Evolutionary conservation across 139 green algal genomes (phyloP).

Genomic region (Chlorella sp.): DNA sequence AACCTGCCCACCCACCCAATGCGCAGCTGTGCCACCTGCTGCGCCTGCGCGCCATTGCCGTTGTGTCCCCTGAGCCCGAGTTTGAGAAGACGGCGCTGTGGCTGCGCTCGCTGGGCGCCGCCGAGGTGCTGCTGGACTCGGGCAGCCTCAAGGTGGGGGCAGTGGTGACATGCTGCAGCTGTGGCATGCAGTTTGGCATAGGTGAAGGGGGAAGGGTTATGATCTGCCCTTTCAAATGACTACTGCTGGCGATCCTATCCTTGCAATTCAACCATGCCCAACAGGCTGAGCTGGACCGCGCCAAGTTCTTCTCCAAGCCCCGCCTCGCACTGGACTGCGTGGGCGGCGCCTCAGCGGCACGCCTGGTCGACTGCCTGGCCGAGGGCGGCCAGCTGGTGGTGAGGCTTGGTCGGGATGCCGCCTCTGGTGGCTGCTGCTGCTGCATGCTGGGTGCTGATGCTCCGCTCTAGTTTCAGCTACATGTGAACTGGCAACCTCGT

Average conservation of each 20-base stretch:
- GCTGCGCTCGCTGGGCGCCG: constrained; percentile 77
- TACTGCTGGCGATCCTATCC: too few species aligned
- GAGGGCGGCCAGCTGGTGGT: constrained; percentile 76
- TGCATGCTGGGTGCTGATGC: too few species aligned
- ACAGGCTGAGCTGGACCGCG: constrained; percentile 72
- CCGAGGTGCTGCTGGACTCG: constrained; percentile 74
- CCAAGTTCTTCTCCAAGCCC: constrained; percentile 85
- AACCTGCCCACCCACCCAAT: not conserved
- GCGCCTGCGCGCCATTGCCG: constrained; percentile 68
- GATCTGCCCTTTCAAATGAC: too few species aligned
- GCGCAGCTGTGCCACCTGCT: constrained; percentile 85
- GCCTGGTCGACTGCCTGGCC: constrained; percentile 72
- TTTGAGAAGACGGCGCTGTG: constrained; percentile 55
- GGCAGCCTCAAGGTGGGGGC: constrained; percentile 74
- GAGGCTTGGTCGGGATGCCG: too few species aligned
- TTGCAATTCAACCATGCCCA: too few species aligned
- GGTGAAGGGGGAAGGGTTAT: too few species aligned
- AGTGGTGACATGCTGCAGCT: too few species aligned
- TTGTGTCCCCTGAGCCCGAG: constrained; percentile 44
- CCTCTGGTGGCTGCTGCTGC: too few species aligned
- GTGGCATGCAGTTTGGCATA: too few species aligned
- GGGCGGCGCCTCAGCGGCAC: constrained; percentile 70
- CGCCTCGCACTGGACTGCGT: constrained; percentile 88
- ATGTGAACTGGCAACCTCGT: too few species aligned
- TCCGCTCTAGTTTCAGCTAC: too few species aligned